A percentile compares a stretch with the other conserved stretches of the same genome.
Conservation (phyloP, 495 filamentous ascomycete species). For the Penicillium goetzii region DNA sequence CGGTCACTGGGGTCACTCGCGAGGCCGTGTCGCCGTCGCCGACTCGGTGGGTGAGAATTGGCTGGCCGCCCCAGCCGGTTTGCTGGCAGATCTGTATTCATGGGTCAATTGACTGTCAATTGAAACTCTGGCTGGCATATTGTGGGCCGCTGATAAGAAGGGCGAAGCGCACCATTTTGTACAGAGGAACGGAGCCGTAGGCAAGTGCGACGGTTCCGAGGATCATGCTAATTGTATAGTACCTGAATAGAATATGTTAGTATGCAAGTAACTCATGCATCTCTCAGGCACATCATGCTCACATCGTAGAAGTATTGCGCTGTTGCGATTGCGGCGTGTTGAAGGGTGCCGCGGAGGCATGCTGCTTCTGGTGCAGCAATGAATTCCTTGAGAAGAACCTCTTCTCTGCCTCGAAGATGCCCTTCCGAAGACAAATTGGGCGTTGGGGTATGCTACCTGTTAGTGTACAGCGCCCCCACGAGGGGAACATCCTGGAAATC, state of each 20-base stretch:
- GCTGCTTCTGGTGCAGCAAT: slow-evolving; percentile 31
- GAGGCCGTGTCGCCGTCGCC: slow-evolving; percentile 66
- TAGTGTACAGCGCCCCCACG: slow-evolving; percentile 31
- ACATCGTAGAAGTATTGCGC: slow-evolving; percentile 52
- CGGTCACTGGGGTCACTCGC: slow-evolving; percentile 77
- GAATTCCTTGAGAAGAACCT: slow-evolving; percentile 47
- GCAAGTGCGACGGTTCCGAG: slow-evolving; percentile 88
- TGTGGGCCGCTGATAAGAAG: neutral
- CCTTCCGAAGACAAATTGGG: slow-evolving; percentile 19
- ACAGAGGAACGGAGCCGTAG: slow-evolving; percentile 95
- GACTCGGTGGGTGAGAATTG: slow-evolving; percentile 76
- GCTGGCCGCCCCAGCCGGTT: slow-evolving; percentile 93
- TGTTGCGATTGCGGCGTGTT: slow-evolving; percentile 47
- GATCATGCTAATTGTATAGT: slow-evolving; percentile 82
- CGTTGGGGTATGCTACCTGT: slow-evolving; percentile 22
- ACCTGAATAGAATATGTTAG: slow-evolving; percentile 51
- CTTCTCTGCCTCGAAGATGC: slow-evolving; percentile 31
- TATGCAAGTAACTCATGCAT: neutral
- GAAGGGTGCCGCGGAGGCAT: slow-evolving; percentile 42
- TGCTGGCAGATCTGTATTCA: slow-evolving; percentile 83
- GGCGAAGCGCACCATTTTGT: slow-evolving; percentile 77
- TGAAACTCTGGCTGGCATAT: neutral
- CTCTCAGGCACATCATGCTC: slow-evolving; percentile 3
- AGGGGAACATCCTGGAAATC: slow-evolving; percentile 38
- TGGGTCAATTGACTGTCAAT: slow-evolving; percentile 3